A percentile compares a stretch with the other conserved stretches of the same genome.
Evolutionary conservation across 2,329 filamentous ascomycete species (phyloP).

Genomic region (Juglanconis sp.): DNA sequence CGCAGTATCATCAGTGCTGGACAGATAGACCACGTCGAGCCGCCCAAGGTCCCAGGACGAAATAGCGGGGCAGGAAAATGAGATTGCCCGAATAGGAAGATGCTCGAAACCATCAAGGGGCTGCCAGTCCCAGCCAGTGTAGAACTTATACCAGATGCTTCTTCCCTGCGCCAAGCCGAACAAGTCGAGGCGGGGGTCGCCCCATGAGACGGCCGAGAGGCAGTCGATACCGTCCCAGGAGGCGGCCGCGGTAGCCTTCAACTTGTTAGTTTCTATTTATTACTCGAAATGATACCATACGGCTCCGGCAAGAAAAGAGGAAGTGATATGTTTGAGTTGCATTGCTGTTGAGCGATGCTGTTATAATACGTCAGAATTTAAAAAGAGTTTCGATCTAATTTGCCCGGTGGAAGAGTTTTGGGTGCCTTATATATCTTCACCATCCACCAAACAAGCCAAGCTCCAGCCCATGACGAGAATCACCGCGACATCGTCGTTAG

Average conservation of each 20-base stretch:
- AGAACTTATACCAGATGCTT: not conserved
- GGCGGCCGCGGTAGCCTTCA: not conserved
- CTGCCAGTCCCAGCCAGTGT: constrained; percentile 2
- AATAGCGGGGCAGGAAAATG: not conserved
- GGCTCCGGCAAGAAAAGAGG: not conserved
- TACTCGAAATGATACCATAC: not conserved
- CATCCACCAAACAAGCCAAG: too few relatives aligned
- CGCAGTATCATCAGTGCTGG: not conserved
- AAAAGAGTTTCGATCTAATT: too few relatives aligned
- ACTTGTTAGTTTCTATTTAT: not conserved
- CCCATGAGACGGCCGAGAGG: not conserved
- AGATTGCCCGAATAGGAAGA: not conserved
- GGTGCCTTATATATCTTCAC: too few relatives aligned
- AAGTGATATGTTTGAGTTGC: too few relatives aligned
- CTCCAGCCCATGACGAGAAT: not conserved
- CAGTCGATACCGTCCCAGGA: not conserved
- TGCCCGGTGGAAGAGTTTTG: too few relatives aligned
- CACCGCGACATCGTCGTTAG: not conserved
- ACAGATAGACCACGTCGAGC: not conserved
- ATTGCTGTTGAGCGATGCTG: too few relatives aligned
- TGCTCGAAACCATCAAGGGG: not conserved
- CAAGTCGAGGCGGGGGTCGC: not conserved
- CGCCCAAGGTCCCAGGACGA: not conserved
- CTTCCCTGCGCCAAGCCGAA: not conserved
- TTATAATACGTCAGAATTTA: too few relatives aligned